Conservation (phyloP, 1,284 basidiomycete species). For the Heterobasidion annosum region DNA sequence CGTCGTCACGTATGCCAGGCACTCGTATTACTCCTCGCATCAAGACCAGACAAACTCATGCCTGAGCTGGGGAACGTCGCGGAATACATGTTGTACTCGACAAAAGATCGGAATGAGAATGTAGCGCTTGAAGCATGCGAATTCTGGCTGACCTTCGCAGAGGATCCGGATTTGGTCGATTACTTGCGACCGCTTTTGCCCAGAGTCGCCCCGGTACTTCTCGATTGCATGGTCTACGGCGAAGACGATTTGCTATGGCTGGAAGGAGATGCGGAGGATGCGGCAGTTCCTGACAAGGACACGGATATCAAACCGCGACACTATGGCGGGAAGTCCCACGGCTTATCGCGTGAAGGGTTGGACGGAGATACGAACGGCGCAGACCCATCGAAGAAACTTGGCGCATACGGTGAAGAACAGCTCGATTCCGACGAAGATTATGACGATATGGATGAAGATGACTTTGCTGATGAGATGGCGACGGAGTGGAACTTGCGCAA, state of each 20-base stretch:
- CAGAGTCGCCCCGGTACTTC: conserved; percentile 86
- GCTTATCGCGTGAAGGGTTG: conserved; percentile 59
- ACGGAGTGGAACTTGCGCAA: conserved; percentile 99
- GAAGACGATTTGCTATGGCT: conserved; percentile 96
- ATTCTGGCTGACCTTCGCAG: conserved; percentile 99
- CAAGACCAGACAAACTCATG: conserved; percentile 92
- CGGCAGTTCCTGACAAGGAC: conserved; percentile 86
- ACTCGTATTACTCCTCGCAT: conserved; percentile 87
- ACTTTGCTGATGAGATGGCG: conserved; percentile 94
- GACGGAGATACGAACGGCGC: conserved; percentile 37
- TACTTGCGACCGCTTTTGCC: conserved; percentile 82
- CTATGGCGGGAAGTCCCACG: conserved; percentile 81
- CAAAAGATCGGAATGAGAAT: conserved; percentile 92
- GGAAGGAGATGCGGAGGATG: conserved; percentile 82
- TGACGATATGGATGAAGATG: conserved; percentile 82
- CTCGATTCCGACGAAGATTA: conserved; percentile 71
- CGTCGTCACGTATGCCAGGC: conserved; percentile 95
- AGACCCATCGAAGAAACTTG: conserved; percentile 32
- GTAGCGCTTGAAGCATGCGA: conserved; percentile 97
- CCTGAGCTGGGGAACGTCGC: conserved; percentile 95
- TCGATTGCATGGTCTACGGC: conserved; percentile 97
- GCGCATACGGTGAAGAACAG: conserved; percentile 67
- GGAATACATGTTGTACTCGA: conserved; percentile 98
- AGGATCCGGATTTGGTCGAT: conserved; percentile 80
- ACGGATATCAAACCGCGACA: conserved; percentile 95